A percentile compares a stretch with the other conserved stretches of the same genome.
Conservation (phyloP, 192 early-diverging fungal species). For the Coemansia sp. region DNA sequence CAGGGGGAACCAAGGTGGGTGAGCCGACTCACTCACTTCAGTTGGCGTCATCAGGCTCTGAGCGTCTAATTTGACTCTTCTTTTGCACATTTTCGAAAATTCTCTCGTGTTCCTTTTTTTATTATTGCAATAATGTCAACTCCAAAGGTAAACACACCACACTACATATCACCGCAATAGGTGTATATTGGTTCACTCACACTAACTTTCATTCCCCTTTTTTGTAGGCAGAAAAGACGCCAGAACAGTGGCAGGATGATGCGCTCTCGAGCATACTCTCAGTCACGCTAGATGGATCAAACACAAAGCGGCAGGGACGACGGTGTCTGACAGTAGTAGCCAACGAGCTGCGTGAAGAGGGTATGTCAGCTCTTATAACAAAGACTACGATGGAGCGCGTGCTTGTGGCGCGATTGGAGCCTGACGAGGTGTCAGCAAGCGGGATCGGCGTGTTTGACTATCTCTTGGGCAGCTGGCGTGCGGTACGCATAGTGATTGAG, state of each 20-base stretch:
- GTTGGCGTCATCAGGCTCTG: background rate
- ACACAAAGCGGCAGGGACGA: constrained; percentile 33
- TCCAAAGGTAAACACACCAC: constrained; percentile 21
- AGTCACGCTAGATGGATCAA: constrained; percentile 74
- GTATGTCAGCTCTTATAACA: constrained; percentile 42
- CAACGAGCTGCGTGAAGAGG: constrained; percentile 46
- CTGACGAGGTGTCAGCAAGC: constrained; percentile 43
- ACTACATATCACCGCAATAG: background rate
- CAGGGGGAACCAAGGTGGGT: background rate
- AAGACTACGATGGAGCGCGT: constrained; percentile 66
- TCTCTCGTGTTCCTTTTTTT: background rate
- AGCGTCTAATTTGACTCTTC: background rate
- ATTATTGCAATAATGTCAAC: constrained; percentile 17
- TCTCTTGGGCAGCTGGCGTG: constrained; percentile 66
- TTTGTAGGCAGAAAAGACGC: constrained; percentile 50
- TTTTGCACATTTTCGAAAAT: background rate
- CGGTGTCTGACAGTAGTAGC: constrained; percentile 30
- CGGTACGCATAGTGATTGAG: constrained; percentile 56
- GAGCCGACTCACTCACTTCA: too few species aligned
- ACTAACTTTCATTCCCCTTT: background rate
- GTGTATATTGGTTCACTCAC: background rate
- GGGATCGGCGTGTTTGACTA: constrained; percentile 66
- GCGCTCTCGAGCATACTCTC: constrained; percentile 77
- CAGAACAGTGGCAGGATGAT: constrained; percentile 80
- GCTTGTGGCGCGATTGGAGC: constrained; percentile 73